These are phyloP conservation scores for Nakazawaea wickerhamii DNA, from an alignment of 805 yeast genomes.

Conservation along the genomic window DNA sequence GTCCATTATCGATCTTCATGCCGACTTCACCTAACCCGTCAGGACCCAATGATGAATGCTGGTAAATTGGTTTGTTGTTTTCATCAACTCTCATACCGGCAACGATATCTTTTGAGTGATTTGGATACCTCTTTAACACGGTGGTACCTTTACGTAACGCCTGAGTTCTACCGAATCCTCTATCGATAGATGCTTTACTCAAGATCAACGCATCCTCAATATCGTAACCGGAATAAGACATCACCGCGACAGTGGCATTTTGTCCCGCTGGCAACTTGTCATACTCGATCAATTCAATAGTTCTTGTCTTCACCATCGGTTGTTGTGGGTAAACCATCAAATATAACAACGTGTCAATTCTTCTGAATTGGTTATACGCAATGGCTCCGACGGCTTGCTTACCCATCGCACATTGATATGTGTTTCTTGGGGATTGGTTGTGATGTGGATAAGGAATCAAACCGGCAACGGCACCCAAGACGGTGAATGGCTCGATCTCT, in stretches of 20 bases:
- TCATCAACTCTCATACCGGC: slow-evolving; percentile 89
- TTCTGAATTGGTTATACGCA: slow-evolving; percentile 91
- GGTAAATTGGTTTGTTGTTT: slow-evolving; percentile 74
- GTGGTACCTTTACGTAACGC: slow-evolving; percentile 89
- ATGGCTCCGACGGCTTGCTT: slow-evolving; percentile 99
- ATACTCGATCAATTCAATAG: slow-evolving; percentile 91
- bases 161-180: slow-evolving; percentile 98
- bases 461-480: slow-evolving; percentile 90
- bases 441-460: slow-evolving; percentile 90
- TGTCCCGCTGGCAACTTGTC: slow-evolving; percentile 98
- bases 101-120: slow-evolving; percentile 86
- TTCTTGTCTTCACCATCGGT: slow-evolving; percentile 97
- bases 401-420: slow-evolving; percentile 99
- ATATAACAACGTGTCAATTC: slow-evolving; percentile 90
- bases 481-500: slow-evolving; percentile 93
- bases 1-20: slow-evolving; percentile 83
- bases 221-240: slow-evolving; percentile 99
- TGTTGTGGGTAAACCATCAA: slow-evolving; percentile 99
- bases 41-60: slow-evolving; percentile 81
- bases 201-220: slow-evolving; percentile 97
- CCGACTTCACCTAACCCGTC: slow-evolving; percentile 98
- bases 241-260: slow-evolving; percentile 97
- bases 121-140: slow-evolving; percentile 84
- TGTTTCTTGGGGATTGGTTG: slow-evolving; percentile 91
- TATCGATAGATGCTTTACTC: slow-evolving; percentile 87